Evolutionary conservation across 768 basidiomycete species (phyloP), one percentile per base, ranked within the genome.

Genomic region (Steccherinum ochraceum): DNA sequence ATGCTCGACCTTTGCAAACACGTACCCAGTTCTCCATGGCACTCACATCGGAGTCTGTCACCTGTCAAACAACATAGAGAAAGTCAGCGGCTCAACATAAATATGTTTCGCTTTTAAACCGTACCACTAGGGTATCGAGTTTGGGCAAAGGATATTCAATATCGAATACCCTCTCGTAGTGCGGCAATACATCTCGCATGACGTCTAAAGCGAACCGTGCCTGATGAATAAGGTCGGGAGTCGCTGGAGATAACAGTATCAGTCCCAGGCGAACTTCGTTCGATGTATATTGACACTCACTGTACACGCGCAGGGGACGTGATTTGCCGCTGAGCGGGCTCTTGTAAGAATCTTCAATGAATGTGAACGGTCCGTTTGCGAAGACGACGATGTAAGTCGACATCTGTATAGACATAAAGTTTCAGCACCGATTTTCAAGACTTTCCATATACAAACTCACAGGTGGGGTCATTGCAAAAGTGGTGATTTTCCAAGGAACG

Each of bases 111-210:
- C 30, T 35, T 7, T 16, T 35, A n/a, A n/a, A n/a, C n/a, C 81
- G 23, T 19, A 68, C 82, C 51, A 92, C 89, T 12, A 98, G 75
- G 2, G 93, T 94, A 63, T 97, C 95, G 41, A 98, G 77, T 72
- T 98, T 97, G 4, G 93, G 91, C 23, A 98, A 76, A 20, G 94
- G 92, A 66, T 86, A 98, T 52, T 86, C 87, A 56, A 97, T 84
- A 57, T 94, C 84, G 63, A 97, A 97, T 49, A 95, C 78, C 64
- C 86, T 74, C 68, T 98, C 94, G 66, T 94, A 97, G n/a, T 93
- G 64, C 13, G 93, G 93, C 12, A 96, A 69, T 10, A 89, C 87
- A 24, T 74, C 75, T 4, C 77, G 79, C 67, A 89, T 95, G 57
- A 95, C 83, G 58, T 94, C 91, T 40, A 98, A 81, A 12, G 89